A percentile compares a stretch with the other conserved stretches of the same genome.
These are phyloP conservation scores for Magnusiomyces suaveolens DNA, from an alignment of 1,139 yeast genomes.

Conservation along the genomic window DNA sequence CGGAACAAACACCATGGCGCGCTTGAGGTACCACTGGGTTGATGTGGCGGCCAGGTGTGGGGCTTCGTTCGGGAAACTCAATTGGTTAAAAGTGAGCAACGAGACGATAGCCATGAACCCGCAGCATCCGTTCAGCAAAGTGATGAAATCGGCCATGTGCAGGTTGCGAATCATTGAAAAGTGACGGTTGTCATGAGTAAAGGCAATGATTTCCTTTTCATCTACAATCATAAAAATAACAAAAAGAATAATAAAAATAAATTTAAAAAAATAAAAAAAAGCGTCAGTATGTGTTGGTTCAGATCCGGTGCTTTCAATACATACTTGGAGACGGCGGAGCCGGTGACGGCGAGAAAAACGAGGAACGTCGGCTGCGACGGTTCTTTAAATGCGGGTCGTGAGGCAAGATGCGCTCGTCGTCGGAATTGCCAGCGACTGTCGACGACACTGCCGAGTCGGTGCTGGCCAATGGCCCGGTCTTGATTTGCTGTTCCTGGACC, in stretches of 20 bases:
- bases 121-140: constrained; percentile 64
- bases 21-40: constrained; percentile 49
- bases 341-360: constrained; percentile 32
- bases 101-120: constrained; percentile 88
- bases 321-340: constrained; percentile 26
- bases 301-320: background rate
- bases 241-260: background rate
- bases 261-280: no score
- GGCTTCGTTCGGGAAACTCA: background rate
- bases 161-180: constrained; percentile 38
- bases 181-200: constrained; percentile 67
- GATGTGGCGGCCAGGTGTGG: constrained; percentile 23
- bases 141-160: constrained; percentile 93
- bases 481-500: no score
- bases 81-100: constrained; percentile 52
- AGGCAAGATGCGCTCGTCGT: background rate
- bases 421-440: background rate
- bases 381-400: background rate
- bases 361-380: constrained; percentile 22
- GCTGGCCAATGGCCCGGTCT: no score
- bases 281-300: background rate
- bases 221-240: constrained; percentile 27
- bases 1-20: constrained; percentile 82
- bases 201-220: constrained; percentile 64
- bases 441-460: background rate